These are phyloP conservation scores for Zizania palustris DNA, from an alignment of 202 grass and related monocot genomes.

Conservation along the genomic window DNA sequence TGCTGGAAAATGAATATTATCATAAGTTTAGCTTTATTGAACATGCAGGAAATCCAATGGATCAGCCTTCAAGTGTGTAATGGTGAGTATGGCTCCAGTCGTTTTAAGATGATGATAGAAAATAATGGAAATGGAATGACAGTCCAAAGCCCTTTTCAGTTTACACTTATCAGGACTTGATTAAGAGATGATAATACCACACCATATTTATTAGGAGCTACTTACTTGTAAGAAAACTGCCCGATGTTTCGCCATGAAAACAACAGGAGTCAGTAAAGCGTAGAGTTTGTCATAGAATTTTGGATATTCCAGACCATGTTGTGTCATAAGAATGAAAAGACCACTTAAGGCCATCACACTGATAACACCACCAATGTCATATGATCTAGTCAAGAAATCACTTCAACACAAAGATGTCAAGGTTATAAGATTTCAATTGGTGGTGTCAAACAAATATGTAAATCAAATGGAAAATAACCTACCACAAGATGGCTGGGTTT, in stretches of 20 bases:
- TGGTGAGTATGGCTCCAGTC: neutral
- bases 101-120: neutral
- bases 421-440: constrained; percentile 36
- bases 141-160: neutral
- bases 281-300: constrained; percentile 98
- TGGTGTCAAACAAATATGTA: constrained; percentile 14
- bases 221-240: constrained; percentile 94
- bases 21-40: neutral
- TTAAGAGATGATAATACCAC: constrained; percentile 24
- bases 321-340: constrained; percentile 93
- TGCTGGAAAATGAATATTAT: constrained; percentile 1
- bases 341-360: constrained; percentile 97
- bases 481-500: constrained; percentile 93
- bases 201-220: constrained; percentile 20
- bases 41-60: neutral
- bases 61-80: neutral
- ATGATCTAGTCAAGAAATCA: constrained; percentile 98
- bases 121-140: neutral
- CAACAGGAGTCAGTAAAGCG: constrained; percentile 75
- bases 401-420: constrained; percentile 55
- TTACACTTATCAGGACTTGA: constrained; percentile 8
- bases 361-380: constrained; percentile 96
- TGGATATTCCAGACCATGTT: constrained; percentile 89
- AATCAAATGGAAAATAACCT: constrained; percentile 32
- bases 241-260: constrained; percentile 91